Evolutionary conservation across 352 stramenopile genomes (phyloP).

Genomic region (Ophiocytium majus): DNA sequence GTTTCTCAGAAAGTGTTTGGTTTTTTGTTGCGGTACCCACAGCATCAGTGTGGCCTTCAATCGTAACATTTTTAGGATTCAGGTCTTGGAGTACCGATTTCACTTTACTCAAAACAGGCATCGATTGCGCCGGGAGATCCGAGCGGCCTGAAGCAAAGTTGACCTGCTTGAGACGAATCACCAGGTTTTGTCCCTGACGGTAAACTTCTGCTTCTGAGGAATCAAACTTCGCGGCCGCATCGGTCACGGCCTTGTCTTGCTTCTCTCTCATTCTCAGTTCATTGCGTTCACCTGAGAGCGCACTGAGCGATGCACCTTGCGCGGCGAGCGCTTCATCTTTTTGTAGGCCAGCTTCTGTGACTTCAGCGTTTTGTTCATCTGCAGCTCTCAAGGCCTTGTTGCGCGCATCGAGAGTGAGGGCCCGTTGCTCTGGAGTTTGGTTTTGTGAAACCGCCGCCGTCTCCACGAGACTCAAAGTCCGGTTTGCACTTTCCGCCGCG

Average conservation of each 20-base stretch:
- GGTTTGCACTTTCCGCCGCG: neutral
- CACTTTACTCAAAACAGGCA: neutral
- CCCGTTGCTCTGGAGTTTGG: neutral
- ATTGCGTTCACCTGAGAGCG: neutral
- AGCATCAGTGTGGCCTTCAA: neutral
- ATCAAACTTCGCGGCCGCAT: neutral
- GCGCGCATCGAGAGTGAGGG: neutral
- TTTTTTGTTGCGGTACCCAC: neutral
- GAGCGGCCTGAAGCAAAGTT: conserved; percentile 12
- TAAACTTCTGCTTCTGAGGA: conserved; percentile 14
- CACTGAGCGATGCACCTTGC: neutral
- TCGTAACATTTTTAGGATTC: neutral
- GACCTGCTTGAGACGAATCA: conserved; percentile 8
- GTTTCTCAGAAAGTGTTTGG: conserved; percentile 13
- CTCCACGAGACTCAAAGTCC: neutral
- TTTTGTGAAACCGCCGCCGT: neutral
- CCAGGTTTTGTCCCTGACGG: neutral
- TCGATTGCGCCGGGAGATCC: conserved; percentile 12
- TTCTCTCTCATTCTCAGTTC: neutral
- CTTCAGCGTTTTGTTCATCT: neutral
- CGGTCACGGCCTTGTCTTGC: neutral
- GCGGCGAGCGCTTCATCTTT: neutral
- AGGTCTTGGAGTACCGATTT: neutral
- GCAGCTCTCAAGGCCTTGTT: neutral
- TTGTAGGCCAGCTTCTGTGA: neutral